Percentiles rank a stretch among this genome's conserved stretches.
Evolutionary conservation across 257 asterid species (phyloP).

Genomic region (Paulownia fortunei): DNA sequence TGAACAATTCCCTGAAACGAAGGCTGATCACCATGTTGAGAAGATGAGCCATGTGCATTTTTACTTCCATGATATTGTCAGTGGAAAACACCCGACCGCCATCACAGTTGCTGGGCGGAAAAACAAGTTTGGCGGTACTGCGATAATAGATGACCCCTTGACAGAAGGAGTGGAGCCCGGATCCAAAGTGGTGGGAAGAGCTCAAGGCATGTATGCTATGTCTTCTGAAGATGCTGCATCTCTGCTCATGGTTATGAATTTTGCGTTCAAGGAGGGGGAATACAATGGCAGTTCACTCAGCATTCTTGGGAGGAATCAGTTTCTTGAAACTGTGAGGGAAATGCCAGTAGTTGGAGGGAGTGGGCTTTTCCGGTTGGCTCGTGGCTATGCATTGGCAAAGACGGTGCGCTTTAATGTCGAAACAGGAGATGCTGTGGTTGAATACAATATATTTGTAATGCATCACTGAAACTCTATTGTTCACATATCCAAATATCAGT

Average conservation of each 20-base stretch:
- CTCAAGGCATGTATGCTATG: constrained; percentile 56
- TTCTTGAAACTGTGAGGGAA: constrained; percentile 52
- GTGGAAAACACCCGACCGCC: constrained; percentile 53
- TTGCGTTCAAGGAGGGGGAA: constrained; percentile 48
- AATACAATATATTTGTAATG: constrained; percentile 60
- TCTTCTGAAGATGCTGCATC: constrained; percentile 36
- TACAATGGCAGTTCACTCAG: constrained; percentile 59
- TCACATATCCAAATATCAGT: not conserved
- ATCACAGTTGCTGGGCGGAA: constrained; percentile 37
- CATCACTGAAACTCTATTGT: constrained; percentile 35
- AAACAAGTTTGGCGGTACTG: constrained; percentile 46
- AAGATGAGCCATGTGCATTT: constrained; percentile 59
- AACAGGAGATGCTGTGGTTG: constrained; percentile 67
- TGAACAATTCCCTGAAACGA: constrained; percentile 31
- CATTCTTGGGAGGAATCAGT: constrained; percentile 56
- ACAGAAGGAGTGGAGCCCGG: constrained; percentile 46
- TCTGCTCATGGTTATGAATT: constrained; percentile 49
- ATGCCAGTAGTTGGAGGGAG: constrained; percentile 72
- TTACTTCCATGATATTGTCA: constrained; percentile 57
- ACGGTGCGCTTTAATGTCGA: constrained; percentile 25
- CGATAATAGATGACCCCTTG: constrained; percentile 57
- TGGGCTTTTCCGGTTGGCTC: constrained; percentile 57
- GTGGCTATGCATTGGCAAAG: constrained; percentile 66
- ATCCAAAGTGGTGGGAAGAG: constrained; percentile 59
- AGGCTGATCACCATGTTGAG: not conserved